These are phyloP conservation scores for Podosphaera aphanis DNA, from an alignment of 2,329 filamentous ascomycete genomes.

Conservation along the genomic window DNA sequence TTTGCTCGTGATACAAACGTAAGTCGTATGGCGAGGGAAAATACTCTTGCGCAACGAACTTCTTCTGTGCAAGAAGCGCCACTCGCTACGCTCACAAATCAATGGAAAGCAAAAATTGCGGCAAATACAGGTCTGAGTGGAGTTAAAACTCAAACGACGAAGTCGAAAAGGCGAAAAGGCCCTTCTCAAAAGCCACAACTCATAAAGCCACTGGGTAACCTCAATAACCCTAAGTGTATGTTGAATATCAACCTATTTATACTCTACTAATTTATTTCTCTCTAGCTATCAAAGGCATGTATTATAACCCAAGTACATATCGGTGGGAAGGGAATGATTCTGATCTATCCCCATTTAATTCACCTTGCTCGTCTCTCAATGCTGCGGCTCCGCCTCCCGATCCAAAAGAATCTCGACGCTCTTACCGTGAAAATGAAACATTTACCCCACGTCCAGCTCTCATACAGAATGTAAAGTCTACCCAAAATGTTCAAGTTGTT, in stretches of 20 bases:
- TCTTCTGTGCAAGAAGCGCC: constrained; percentile 25
- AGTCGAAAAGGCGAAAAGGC: constrained; percentile 30
- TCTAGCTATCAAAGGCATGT: constrained; percentile 77
- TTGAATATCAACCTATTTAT: constrained; percentile 6
- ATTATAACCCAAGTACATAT: constrained; percentile 69
- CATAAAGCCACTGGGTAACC: constrained; percentile 60
- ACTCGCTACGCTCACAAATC: constrained; percentile 23
- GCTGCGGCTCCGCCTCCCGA: constrained; percentile 21
- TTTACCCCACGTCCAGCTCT: constrained; percentile 47
- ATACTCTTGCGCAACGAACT: constrained; percentile 33
- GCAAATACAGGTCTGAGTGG: constrained; percentile 21
- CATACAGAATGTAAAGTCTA: constrained; percentile 70
- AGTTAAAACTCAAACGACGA: constrained; percentile 23
- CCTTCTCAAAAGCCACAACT: constrained; percentile 58
- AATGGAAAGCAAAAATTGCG: constrained; percentile 17
- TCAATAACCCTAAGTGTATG: constrained; percentile 62
- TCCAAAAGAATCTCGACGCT: constrained; percentile 28
- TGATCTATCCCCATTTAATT: constrained; percentile 54
- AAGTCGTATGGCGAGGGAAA: constrained; percentile 40
- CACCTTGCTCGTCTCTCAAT: constrained; percentile 31
- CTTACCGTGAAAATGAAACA: constrained; percentile 30
- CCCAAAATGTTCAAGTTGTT: constrained; percentile 76
- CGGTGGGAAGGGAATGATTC: constrained; percentile 96
- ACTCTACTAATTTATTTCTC: constrained; percentile 12
- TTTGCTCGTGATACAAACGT: constrained; percentile 43